Conservation (phyloP, 2,329 filamentous ascomycete species). For the Cercospora zeae-maydis region DNA sequence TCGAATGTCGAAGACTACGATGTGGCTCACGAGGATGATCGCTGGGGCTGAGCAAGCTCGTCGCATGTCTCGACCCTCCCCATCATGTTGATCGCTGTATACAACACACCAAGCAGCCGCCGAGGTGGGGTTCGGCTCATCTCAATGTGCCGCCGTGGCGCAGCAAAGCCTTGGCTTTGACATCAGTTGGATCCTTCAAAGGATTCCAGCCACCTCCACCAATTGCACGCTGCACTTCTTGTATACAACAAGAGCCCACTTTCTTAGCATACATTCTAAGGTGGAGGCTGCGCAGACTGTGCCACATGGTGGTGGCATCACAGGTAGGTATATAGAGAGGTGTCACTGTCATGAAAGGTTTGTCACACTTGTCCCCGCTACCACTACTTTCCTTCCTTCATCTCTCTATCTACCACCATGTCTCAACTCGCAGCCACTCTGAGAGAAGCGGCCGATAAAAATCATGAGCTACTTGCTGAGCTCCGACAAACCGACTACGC, state of each 20-base stretch:
- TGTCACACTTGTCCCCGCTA: not conserved
- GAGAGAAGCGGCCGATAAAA: conserved; percentile 25
- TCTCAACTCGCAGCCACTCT: conserved; percentile 19
- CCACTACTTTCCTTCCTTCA: not conserved
- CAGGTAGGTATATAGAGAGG: conserved; percentile 17
- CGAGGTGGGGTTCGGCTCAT: conserved; percentile 1
- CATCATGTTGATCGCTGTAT: not conserved
- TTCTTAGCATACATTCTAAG: not conserved
- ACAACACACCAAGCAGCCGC: not conserved
- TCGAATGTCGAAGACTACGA: conserved; percentile 14
- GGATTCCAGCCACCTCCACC: not conserved
- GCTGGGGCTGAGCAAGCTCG: conserved; percentile 17
- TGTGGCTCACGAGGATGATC: conserved; percentile 28
- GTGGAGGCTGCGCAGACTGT: conserved; percentile 2
- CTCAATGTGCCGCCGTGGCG: conserved; percentile 6
- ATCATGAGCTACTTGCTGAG: conserved; percentile 43
- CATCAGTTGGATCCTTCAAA: conserved; percentile 8
- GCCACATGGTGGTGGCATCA: not conserved
- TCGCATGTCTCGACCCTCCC: not conserved
- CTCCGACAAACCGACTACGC: conserved; percentile 53
- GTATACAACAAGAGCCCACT: conserved; percentile 4
- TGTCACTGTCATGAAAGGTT: conserved; percentile 6
- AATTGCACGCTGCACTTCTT: not conserved
- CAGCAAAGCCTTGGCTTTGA: conserved; percentile 3
- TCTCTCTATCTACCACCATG: conserved; percentile 7